Conservation (phyloP, 1,139 yeast genomes). For the Lodderomyces margitis region DNA sequence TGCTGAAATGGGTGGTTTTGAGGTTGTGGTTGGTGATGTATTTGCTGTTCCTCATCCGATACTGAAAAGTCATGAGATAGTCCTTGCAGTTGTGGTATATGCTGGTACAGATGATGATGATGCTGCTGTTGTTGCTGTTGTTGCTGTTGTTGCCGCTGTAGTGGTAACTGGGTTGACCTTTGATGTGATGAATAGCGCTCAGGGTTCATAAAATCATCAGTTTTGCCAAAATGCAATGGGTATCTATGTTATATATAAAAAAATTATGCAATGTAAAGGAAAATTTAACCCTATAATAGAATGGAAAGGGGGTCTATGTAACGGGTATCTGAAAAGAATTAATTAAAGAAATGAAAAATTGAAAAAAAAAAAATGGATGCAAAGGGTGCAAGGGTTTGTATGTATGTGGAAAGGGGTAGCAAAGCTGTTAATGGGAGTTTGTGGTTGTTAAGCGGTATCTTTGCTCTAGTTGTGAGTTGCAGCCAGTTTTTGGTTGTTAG, state of each 20-base stretch:
- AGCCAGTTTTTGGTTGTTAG: too few relatives aligned
- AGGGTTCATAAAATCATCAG: conserved; percentile 7
- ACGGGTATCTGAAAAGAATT: conserved; percentile 1
- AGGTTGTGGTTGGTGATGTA: conserved; percentile 2
- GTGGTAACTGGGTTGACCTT: conserved; percentile 1
- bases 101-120: neutral
- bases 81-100: neutral
- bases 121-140: conserved; percentile 2
- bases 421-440: neutral
- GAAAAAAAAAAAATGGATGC: conserved; percentile 5
- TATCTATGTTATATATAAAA: conserved; percentile 1
- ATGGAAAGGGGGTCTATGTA: neutral
- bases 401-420: neutral
- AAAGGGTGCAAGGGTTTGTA: neutral
- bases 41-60: neutral
- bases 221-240: neutral
- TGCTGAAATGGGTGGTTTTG: neutral
- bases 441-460: neutral
- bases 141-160: conserved; percentile 1
- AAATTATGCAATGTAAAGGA: neutral
- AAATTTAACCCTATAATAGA: neutral
- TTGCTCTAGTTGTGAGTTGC: too few relatives aligned
- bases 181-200: conserved; percentile 3
- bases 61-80: neutral
- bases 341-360: neutral